phyloP scores from a whole-genome alignment of 805 yeast genomes.

The Starmerella stigmatis region DNA sequence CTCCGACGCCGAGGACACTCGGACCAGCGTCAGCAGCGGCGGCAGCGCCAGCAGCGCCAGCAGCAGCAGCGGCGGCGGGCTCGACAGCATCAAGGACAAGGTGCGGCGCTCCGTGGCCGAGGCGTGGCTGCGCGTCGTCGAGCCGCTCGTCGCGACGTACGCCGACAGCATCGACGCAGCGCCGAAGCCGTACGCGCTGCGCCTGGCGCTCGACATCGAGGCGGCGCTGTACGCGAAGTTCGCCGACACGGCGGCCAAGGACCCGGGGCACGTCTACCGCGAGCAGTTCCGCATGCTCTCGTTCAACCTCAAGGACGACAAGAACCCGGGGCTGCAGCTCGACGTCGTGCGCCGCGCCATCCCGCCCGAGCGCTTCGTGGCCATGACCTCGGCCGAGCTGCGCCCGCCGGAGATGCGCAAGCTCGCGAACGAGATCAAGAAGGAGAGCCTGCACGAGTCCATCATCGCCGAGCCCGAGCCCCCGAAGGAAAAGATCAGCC shows the following conservation, averaged over 20 bases:
- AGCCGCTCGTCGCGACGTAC: neutral
- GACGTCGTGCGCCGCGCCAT: slow-evolving; percentile 48
- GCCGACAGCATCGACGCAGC: neutral
- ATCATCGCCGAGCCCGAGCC: slow-evolving; percentile 48
- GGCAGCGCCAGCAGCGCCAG: no score
- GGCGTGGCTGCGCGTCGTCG: slow-evolving; percentile 32
- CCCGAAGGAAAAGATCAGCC: slow-evolving; percentile 40
- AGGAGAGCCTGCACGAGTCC: slow-evolving; percentile 56
- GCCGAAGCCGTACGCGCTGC: slow-evolving; percentile 24
- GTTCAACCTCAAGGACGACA: slow-evolving; percentile 48
- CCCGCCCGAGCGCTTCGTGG: slow-evolving; percentile 48
- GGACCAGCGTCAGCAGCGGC: no score
- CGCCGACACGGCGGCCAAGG: slow-evolving; percentile 27
- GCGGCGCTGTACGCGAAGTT: slow-evolving; percentile 37
- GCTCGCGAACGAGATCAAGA: slow-evolving; percentile 60
- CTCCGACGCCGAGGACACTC: neutral
- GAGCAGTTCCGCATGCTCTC: slow-evolving; percentile 58
- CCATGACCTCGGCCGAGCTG: slow-evolving; percentile 62
- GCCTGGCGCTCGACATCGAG: slow-evolving; percentile 45
- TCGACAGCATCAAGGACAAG: slow-evolving; percentile 24
- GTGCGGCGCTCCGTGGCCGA: slow-evolving; percentile 31
- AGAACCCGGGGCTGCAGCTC: slow-evolving; percentile 46
- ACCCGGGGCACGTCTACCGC: slow-evolving; percentile 42
- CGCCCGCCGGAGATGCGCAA: slow-evolving; percentile 62
- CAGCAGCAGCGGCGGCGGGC: neutral